Percentiles rank a stretch among this genome's conserved stretches.
Evolutionary conservation across 2,329 filamentous ascomycete genomes (phyloP).

Genomic region (Claviceps digitariae): DNA sequence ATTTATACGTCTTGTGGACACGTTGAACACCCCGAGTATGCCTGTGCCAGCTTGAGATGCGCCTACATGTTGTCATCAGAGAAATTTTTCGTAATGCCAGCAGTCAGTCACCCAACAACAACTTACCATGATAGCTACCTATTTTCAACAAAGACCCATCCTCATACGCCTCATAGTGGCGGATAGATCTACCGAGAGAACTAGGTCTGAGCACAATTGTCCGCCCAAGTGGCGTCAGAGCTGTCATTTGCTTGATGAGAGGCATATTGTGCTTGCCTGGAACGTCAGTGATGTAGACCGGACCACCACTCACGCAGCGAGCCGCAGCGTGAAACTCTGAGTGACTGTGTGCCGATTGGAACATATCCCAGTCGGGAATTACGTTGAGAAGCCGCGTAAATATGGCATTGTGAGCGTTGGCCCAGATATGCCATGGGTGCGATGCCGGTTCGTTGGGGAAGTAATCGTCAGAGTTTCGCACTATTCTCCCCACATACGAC

Average conservation of each 20-base stretch:
- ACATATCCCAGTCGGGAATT: conserved; percentile 71
- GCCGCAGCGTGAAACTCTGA: conserved; percentile 81
- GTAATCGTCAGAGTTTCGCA: conserved; percentile 85
- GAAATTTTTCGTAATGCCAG: not conserved
- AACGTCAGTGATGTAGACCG: conserved; percentile 85
- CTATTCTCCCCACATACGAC: conserved; percentile 58
- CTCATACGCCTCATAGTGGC: conserved; percentile 63
- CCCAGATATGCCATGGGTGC: conserved; percentile 91
- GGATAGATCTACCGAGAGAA: conserved; percentile 55
- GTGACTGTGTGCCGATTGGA: conserved; percentile 52
- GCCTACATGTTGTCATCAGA: conserved; percentile 17
- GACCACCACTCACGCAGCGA: conserved; percentile 77
- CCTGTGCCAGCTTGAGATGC: conserved; percentile 52
- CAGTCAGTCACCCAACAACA: too few species aligned
- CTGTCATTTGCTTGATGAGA: conserved; percentile 72
- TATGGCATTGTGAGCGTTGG: conserved; percentile 79
- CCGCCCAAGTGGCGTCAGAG: conserved; percentile 52
- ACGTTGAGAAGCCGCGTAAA: conserved; percentile 76
- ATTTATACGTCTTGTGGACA: conserved; percentile 45
- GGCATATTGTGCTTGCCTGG: conserved; percentile 67
- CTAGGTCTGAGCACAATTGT: conserved; percentile 74
- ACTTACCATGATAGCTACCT: conserved; percentile 58
- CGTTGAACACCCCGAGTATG: conserved; percentile 77
- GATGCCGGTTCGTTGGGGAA: conserved; percentile 70
- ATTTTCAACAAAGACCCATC: conserved; percentile 64